Conservation (phyloP, 2,329 filamentous ascomycete species). For the Domatiomyces globalis region DNA sequence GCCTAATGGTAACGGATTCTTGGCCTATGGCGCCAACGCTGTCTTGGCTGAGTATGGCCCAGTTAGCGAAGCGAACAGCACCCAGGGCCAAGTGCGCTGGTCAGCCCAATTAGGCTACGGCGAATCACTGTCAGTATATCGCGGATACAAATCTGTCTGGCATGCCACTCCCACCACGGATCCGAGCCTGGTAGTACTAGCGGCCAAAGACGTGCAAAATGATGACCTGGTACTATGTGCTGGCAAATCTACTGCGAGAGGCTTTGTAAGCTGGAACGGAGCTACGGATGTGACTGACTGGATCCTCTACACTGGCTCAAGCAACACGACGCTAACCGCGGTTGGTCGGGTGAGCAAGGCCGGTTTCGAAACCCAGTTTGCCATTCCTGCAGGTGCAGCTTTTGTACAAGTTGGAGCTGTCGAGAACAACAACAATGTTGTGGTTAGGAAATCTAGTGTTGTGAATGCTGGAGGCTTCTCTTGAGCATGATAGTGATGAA, state of each 20-base stretch:
- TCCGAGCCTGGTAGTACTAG: constrained; percentile 16
- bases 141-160: constrained; percentile 28
- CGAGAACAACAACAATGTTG: not conserved
- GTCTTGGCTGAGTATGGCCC: constrained; percentile 25
- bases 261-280: constrained; percentile 30
- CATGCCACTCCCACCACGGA: constrained; percentile 25
- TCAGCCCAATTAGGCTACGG: constrained; percentile 23
- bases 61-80: not conserved
- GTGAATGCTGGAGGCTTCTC: not conserved
- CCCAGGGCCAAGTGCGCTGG: constrained; percentile 15
- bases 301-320: constrained; percentile 24
- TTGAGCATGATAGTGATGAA: too few relatives aligned
- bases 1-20: constrained; percentile 25
- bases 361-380: constrained; percentile 26
- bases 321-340: constrained; percentile 20
- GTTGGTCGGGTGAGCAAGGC: constrained; percentile 21
- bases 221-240: constrained; percentile 21
- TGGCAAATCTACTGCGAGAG: constrained; percentile 16
- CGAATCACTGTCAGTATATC: constrained; percentile 23
- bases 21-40: constrained; percentile 27
- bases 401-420: constrained; percentile 5
- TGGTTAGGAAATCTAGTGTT: constrained; percentile 1
- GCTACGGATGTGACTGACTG: constrained; percentile 26
- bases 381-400: constrained; percentile 5
- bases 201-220: constrained; percentile 3